Percentiles rank a stretch among this genome's conserved stretches.
Evolutionary conservation across 2,329 filamentous ascomycete species (phyloP).

Genomic region (Sporothrix phasma): DNA sequence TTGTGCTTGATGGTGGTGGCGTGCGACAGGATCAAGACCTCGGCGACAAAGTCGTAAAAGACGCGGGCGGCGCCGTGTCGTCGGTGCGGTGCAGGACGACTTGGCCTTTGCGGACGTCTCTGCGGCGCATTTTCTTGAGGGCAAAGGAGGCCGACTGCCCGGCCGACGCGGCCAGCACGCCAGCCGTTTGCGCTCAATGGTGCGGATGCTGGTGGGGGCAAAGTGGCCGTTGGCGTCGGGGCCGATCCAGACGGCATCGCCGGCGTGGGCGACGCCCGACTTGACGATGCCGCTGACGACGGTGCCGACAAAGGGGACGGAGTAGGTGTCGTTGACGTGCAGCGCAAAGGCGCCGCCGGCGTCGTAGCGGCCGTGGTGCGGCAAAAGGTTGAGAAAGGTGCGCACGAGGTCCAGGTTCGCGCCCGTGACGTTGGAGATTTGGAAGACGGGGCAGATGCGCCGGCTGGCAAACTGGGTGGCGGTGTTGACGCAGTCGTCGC

Average conservation of each 20-base stretch:
- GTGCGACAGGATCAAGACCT: slow-evolving; percentile 89
- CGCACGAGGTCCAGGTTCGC: slow-evolving; percentile 83
- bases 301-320: slow-evolving; percentile 91
- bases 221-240: slow-evolving; percentile 89
- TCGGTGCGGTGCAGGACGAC: slow-evolving; percentile 82
- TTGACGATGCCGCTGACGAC: slow-evolving; percentile 94
- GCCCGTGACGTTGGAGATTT: slow-evolving; percentile 95
- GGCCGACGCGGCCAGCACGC: slow-evolving; percentile 76
- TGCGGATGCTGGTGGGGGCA: slow-evolving; percentile 73
- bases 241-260: slow-evolving; percentile 81
- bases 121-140: slow-evolving; percentile 73
- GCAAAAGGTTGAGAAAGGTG: slow-evolving; percentile 88
- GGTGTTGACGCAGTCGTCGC: slow-evolving; percentile 87
- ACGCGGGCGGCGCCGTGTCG: slow-evolving; percentile 56
- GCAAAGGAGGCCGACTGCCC: slow-evolving; percentile 92
- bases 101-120: slow-evolving; percentile 96
- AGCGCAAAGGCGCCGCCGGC: slow-evolving; percentile 84
- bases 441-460: slow-evolving; percentile 92
- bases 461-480: slow-evolving; percentile 93
- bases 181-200: slow-evolving; percentile 92
- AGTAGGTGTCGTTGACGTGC: slow-evolving; percentile 94
- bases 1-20: slow-evolving; percentile 94
- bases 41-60: slow-evolving; percentile 66
- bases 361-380: slow-evolving; percentile 89
- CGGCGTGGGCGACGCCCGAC: slow-evolving; percentile 74